Conservation (phyloP, 2,329 filamentous ascomycete genomes). For the Paracorniculantispora psalliotae region DNA sequence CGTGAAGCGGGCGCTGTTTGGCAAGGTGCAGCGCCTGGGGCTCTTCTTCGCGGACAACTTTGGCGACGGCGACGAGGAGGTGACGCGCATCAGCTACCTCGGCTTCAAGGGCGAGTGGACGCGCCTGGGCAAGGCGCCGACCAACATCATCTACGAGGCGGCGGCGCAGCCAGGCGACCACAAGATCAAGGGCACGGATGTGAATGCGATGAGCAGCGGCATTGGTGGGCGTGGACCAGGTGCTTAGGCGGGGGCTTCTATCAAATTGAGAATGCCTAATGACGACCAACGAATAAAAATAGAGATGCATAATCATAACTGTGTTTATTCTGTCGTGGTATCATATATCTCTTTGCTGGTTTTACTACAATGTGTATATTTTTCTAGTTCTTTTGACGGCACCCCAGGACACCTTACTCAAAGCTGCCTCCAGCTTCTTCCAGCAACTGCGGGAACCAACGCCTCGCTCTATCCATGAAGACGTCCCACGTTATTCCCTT, state of each 20-base stretch:
- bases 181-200: conserved; percentile 53
- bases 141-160: conserved; percentile 87
- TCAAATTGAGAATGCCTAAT: no score
- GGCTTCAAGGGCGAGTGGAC: conserved; percentile 96
- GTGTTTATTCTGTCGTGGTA: no score
- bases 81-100: conserved; percentile 73
- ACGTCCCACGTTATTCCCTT: neutral
- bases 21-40: conserved; percentile 72
- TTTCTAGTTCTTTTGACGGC: no score
- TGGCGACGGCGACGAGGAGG: conserved; percentile 71
- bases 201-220: conserved; percentile 51
- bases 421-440: neutral
- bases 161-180: conserved; percentile 91
- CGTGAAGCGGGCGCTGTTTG: conserved; percentile 84
- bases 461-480: neutral
- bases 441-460: neutral
- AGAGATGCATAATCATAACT: no score
- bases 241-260: neutral
- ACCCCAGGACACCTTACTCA: neutral
- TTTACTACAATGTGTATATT: no score
- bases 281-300: no score
- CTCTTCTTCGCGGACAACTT: conserved; percentile 95
- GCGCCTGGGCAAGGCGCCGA: conserved; percentile 64
- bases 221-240: conserved; percentile 42
- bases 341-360: no score